Evolutionary conservation across 768 basidiomycete genomes (phyloP).

Genomic region (Boletus insuetus): DNA sequence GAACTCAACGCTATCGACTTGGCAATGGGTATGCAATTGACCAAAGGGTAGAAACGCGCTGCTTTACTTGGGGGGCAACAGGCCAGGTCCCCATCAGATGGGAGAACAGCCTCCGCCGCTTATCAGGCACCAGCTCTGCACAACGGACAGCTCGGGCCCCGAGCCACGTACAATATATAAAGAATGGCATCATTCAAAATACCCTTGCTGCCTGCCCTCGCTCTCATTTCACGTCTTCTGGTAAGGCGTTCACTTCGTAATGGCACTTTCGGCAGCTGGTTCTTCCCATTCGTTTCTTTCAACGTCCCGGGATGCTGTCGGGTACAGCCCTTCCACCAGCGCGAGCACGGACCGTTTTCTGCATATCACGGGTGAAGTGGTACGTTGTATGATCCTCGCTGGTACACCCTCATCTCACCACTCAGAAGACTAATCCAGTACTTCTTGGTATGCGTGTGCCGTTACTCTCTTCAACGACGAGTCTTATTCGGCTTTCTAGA

Average conservation of each 20-base stretch:
- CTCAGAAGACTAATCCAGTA: constrained; percentile 12
- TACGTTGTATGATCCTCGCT: not conserved
- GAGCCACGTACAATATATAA: too few relatives aligned
- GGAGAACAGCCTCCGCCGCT: too few relatives aligned
- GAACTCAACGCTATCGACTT: too few relatives aligned
- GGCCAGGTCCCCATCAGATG: too few relatives aligned
- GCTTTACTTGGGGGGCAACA: too few relatives aligned
- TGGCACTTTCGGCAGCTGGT: not conserved
- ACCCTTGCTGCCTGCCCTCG: not conserved
- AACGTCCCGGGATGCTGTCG: not conserved
- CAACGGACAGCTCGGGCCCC: too few relatives aligned
- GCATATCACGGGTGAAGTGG: constrained; percentile 19
- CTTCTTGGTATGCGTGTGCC: constrained; percentile 12
- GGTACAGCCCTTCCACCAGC: not conserved
- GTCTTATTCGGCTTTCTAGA: constrained; percentile 7
- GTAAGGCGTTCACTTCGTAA: constrained; percentile 1
- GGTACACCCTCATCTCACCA: not conserved
- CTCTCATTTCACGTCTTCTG: constrained; percentile 8
- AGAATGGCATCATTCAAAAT: too few relatives aligned
- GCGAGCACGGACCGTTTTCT: constrained; percentile 1
- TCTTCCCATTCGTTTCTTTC: not conserved
- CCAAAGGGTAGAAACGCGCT: too few relatives aligned
- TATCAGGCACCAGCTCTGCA: too few relatives aligned
- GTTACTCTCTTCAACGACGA: not conserved
- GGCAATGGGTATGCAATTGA: too few relatives aligned